Evolutionary conservation across 2,329 filamentous ascomycete genomes (phyloP).

Genomic region (Zymoseptoria ardabiliae): DNA sequence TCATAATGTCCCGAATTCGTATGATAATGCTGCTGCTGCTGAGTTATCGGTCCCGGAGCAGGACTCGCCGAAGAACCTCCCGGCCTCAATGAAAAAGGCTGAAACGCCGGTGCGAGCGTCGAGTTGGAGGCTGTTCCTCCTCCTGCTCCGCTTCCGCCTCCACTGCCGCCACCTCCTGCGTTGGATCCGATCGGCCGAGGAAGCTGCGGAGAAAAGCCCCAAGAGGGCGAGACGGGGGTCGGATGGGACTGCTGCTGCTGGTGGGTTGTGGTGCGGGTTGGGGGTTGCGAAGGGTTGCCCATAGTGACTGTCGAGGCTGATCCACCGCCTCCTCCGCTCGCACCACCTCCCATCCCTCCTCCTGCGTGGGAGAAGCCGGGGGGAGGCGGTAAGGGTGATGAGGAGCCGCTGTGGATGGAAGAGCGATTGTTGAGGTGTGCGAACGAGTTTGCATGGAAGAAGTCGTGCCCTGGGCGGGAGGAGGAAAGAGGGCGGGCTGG

Average conservation of each 20-base stretch:
- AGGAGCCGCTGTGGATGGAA: background rate
- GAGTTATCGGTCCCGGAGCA: background rate
- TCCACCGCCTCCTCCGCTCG: background rate
- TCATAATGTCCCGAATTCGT: background rate
- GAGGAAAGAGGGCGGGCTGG: background rate
- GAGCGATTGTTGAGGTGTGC: background rate
- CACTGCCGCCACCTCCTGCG: background rate
- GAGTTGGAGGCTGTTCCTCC: background rate
- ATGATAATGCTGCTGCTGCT: background rate
- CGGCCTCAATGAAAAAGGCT: constrained; percentile 2
- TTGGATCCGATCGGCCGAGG: background rate
- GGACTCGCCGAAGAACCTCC: background rate
- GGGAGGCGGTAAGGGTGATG: background rate
- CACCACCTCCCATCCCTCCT: background rate
- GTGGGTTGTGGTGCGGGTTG: background rate
- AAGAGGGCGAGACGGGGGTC: background rate
- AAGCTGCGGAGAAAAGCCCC: background rate
- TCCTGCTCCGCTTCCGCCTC: background rate
- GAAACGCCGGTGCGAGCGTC: constrained; percentile 1
- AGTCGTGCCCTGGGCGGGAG: background rate
- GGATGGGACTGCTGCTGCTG: background rate
- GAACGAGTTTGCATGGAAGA: background rate
- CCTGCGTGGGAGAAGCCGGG: background rate
- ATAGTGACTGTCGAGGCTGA: background rate
- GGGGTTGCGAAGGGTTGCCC: background rate